phyloP scores from a whole-genome alignment of 2,329 filamentous ascomycete species.

The Ceratocystis smalleyi region DNA sequence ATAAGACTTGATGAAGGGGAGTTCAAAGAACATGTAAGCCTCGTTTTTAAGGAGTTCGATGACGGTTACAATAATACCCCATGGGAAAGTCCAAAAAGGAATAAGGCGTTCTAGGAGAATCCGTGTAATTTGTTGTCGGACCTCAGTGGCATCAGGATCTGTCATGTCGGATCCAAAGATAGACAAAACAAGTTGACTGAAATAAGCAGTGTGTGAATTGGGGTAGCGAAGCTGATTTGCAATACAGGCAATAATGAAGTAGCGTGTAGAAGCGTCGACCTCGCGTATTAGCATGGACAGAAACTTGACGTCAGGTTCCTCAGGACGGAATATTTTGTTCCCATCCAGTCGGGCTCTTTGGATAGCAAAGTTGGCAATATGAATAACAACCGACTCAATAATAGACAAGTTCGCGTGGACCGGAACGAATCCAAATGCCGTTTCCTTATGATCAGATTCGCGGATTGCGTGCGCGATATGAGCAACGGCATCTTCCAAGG shows the following conservation, averaged over 20 bases:
- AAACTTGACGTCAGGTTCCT: slow-evolving; percentile 45
- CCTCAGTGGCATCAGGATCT: slow-evolving; percentile 61
- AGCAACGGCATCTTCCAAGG: slow-evolving; percentile 57
- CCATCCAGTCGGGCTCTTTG: slow-evolving; percentile 42
- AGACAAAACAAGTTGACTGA: slow-evolving; percentile 69
- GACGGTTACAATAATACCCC: slow-evolving; percentile 80
- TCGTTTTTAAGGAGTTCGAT: slow-evolving; percentile 84
- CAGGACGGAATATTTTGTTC: slow-evolving; percentile 35
- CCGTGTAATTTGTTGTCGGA: slow-evolving; percentile 81
- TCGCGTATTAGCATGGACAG: slow-evolving; percentile 64
- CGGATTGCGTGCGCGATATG: slow-evolving; percentile 60
- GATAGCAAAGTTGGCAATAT: slow-evolving; percentile 61
- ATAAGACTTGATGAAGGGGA: slow-evolving; percentile 78
- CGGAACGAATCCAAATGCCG: slow-evolving; percentile 49
- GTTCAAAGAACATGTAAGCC: slow-evolving; percentile 74
- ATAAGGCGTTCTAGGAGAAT: slow-evolving; percentile 77
- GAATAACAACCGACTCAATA: slow-evolving; percentile 69
- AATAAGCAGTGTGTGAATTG: slow-evolving; percentile 82
- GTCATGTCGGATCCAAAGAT: slow-evolving; percentile 63
- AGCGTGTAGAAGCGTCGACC: slow-evolving; percentile 61
- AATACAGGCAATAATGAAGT: slow-evolving; percentile 70
- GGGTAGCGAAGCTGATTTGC: slow-evolving; percentile 85
- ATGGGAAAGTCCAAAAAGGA: slow-evolving; percentile 83
- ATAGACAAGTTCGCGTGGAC: slow-evolving; percentile 55
- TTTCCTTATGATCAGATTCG: slow-evolving; percentile 36